phyloP scores from a whole-genome alignment of 805 yeast species.

The Candida pseudofarinosa region DNA sequence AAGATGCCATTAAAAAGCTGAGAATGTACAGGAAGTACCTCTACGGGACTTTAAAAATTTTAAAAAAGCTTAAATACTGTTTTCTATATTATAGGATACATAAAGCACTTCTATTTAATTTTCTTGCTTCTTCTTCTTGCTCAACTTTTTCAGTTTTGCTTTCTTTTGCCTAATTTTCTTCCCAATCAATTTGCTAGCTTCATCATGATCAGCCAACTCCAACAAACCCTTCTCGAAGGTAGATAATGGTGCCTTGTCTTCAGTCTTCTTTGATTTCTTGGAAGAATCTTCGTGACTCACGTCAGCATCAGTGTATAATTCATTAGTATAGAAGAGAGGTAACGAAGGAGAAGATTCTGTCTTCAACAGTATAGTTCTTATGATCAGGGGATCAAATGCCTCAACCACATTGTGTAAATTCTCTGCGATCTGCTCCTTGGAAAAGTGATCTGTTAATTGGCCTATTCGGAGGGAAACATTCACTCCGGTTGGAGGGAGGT shows the following conservation, averaged over 20 bases:
- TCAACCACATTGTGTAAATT: conserved; percentile 56
- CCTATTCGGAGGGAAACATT: conserved; percentile 69
- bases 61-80: neutral
- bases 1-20: too few relatives aligned
- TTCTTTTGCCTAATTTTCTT: conserved; percentile 39
- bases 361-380: conserved; percentile 63
- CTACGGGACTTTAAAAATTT: too few relatives aligned
- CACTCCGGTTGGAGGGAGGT: conserved; percentile 70
- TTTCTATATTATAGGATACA: conserved; percentile 1
- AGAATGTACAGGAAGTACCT: neutral
- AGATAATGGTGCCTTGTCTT: conserved; percentile 37
- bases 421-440: conserved; percentile 48
- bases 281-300: conserved; percentile 29
- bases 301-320: conserved; percentile 49
- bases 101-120: conserved; percentile 2
- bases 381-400: conserved; percentile 40
- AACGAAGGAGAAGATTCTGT: conserved; percentile 72
- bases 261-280: conserved; percentile 13
- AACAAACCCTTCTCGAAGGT: conserved; percentile 73
- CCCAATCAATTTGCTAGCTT: conserved; percentile 60
- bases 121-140: conserved; percentile 15
- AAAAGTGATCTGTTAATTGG: conserved; percentile 31
- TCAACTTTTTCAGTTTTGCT: conserved; percentile 5
- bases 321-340: conserved; percentile 73
- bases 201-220: conserved; percentile 76